These are phyloP conservation scores for Geum urbanum DNA, from an alignment of 306 rosid genomes.

Conservation along the genomic window DNA sequence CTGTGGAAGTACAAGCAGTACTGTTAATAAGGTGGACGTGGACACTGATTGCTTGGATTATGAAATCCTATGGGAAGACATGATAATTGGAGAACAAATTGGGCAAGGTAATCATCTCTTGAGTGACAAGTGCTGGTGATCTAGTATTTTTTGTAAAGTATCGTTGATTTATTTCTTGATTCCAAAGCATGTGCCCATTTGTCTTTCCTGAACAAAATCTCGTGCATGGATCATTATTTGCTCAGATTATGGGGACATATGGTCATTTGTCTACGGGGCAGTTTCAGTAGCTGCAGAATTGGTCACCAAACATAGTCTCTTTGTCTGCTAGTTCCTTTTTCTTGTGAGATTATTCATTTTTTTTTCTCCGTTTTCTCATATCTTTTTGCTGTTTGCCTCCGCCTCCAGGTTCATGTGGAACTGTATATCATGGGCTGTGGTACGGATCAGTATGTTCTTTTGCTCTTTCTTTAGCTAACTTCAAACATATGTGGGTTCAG, in stretches of 20 bases:
- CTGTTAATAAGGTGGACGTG: slow-evolving; percentile 65
- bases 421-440: slow-evolving; percentile 98
- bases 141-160: slow-evolving; percentile 21
- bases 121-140: slow-evolving; percentile 22
- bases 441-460: slow-evolving; percentile 93
- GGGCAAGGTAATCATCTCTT: slow-evolving; percentile 72
- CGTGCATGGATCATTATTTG: not conserved
- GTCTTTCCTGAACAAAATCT: not conserved
- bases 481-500: slow-evolving; percentile 18
- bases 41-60: slow-evolving; percentile 88
- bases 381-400: slow-evolving; percentile 17
- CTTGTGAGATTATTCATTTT: slow-evolving; percentile 1
- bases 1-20: slow-evolving; percentile 83
- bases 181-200: not conserved
- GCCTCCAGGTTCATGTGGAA: slow-evolving; percentile 93
- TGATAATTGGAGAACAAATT: slow-evolving; percentile 85
- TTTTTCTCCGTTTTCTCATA: slow-evolving; percentile 22
- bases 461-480: slow-evolving; percentile 42
- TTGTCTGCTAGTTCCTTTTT: not conserved
- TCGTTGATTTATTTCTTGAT: slow-evolving; percentile 6
- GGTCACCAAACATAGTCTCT: not conserved
- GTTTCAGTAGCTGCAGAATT: not conserved
- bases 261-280: not conserved
- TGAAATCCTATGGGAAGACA: slow-evolving; percentile 97
- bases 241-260: not conserved